These are phyloP conservation scores for Ophiostoma pallidulum DNA, from an alignment of 2,329 filamentous ascomycete species.

Conservation along the genomic window DNA sequence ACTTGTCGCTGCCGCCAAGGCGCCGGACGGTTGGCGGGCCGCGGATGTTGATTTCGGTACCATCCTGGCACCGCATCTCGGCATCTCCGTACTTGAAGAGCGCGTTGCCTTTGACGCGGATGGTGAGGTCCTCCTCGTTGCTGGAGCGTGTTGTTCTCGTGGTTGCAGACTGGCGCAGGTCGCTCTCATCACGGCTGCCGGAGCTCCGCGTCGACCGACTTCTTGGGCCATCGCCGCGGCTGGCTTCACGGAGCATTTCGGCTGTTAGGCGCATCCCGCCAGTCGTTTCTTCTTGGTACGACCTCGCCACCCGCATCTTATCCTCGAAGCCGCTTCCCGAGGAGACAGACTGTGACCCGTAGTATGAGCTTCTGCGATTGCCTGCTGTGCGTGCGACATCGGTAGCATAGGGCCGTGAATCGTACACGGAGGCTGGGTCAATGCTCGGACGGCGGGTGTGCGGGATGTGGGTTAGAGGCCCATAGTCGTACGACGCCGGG, in stretches of 20 bases:
- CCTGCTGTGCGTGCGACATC: conserved; percentile 25
- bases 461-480: conserved; percentile 6
- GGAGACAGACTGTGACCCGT: conserved; percentile 26
- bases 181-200: conserved; percentile 53
- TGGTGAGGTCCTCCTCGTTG: conserved; percentile 51
- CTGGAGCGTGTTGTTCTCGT: conserved; percentile 51
- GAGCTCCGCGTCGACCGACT: conserved; percentile 50
- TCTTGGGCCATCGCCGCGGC: conserved; percentile 38
- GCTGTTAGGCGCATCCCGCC: conserved; percentile 43
- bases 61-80: conserved; percentile 49
- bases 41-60: conserved; percentile 49
- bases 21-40: conserved; percentile 17
- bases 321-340: conserved; percentile 29
- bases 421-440: conserved; percentile 30
- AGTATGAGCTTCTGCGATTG: conserved; percentile 33
- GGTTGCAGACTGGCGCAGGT: conserved; percentile 51
- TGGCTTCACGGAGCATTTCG: conserved; percentile 44
- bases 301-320: conserved; percentile 34
- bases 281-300: conserved; percentile 45
- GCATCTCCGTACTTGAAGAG: conserved; percentile 46
- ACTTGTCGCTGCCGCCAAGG: conserved; percentile 35
- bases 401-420: conserved; percentile 30
- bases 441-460: conserved; percentile 25
- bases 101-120: conserved; percentile 48
- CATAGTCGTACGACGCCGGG: conserved; percentile 27